Evolutionary conservation across 2,329 filamentous ascomycete species (phyloP), one percentile per base, ranked within the genome.

Genomic region (Beauveria sp.): DNA sequence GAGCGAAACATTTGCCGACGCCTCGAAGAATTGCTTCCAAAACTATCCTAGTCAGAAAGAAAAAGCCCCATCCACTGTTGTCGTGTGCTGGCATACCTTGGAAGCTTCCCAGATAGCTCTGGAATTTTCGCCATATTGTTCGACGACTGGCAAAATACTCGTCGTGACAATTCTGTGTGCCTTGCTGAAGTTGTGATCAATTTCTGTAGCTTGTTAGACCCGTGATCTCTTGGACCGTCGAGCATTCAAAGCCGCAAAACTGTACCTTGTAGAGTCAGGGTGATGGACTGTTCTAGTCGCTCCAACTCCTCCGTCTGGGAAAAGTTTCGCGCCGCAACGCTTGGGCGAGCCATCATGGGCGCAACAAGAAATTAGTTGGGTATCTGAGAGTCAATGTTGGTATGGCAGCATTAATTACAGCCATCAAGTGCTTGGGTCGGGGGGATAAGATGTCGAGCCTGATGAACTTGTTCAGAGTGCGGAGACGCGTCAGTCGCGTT

Each of bases 11-110:
- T 99, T 98, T 72, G 95, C 95, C 53, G 93, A 96, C 42, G 95
- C 92, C 77, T 99, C 95, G 75, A 99, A 99, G 79, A 99, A 99
- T 79, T 98, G 93, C 76, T 99, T 99, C 95, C 95, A 99, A 76
- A 99, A 99, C 90, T 49, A 1, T 6, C 1, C 5, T 22, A 40
- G 55, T 58, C 96, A 70, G 14, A 60, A 30, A 16, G 6, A 12
- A 14, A 42, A 45, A 10, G 1, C 24, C 22, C 22, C 28, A 18
- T 59, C 34, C 40, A 43, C 62, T 61, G 64, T 43, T 63, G 59
- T 16, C 26, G 55, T 24, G 60, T 42, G 43, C 18, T n/a, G 40
- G 14, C 68, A 26, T 61, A 93, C 91, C 85, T 96, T 96, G 60
- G 93, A 96, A 24, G 93, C 92, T 68, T 98, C 93, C 95, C 95